These are phyloP conservation scores for Colletotrichum coccodes DNA, from an alignment of 2,329 filamentous ascomycete species.

Conservation along the genomic window DNA sequence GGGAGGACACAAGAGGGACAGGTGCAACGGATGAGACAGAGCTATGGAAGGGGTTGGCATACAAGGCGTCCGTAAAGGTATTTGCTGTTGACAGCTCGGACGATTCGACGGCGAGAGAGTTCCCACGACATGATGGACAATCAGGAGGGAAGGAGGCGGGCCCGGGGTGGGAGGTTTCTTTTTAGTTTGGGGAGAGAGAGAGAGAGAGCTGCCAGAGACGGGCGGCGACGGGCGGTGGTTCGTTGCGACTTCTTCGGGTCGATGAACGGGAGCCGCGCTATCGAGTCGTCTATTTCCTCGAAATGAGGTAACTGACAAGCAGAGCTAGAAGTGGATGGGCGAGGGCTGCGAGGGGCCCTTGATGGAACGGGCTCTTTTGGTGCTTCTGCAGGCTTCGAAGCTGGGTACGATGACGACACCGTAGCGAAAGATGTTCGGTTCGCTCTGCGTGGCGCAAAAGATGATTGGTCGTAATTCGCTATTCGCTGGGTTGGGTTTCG, in stretches of 20 bases:
- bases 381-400: slow-evolving; percentile 28
- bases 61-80: slow-evolving; percentile 81
- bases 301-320: slow-evolving; percentile 20
- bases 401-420: slow-evolving; percentile 31
- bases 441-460: slow-evolving; percentile 12
- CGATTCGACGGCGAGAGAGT: slow-evolving; percentile 67
- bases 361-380: slow-evolving; percentile 1
- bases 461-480: slow-evolving; percentile 17
- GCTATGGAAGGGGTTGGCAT: slow-evolving; percentile 49
- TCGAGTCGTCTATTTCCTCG: slow-evolving; percentile 10
- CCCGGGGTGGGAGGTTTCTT: background rate
- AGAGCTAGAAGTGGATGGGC: background rate
- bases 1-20: background rate
- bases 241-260: slow-evolving; percentile 3
- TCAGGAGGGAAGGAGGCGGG: slow-evolving; percentile 35
- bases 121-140: slow-evolving; percentile 64
- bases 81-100: slow-evolving; percentile 75
- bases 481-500: background rate
- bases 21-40: slow-evolving; percentile 3
- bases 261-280: slow-evolving; percentile 6
- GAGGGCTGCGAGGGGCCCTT: background rate
- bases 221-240: slow-evolving; percentile 11
- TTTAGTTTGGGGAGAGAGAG: background rate
- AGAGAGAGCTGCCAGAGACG: background rate
- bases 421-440: slow-evolving; percentile 8